phyloP scores from a whole-genome alignment of 331 rosid genomes.

The Phaseolus coccineus region DNA sequence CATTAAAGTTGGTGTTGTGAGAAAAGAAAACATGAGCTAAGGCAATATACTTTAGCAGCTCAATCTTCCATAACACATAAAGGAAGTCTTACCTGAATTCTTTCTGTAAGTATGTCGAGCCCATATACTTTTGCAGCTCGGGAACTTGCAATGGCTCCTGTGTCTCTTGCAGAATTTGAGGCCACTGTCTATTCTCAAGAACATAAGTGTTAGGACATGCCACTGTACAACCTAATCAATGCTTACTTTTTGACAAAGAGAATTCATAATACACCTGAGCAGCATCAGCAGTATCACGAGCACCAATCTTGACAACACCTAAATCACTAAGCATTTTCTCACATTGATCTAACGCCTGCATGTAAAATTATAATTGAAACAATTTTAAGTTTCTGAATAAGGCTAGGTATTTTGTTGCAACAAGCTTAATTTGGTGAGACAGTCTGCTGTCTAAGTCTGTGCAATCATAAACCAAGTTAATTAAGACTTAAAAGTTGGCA shows the following conservation, averaged over 20 bases:
- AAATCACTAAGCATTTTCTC: slow-evolving; percentile 62
- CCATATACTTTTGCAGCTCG: slow-evolving; percentile 88
- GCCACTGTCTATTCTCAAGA: slow-evolving; percentile 70
- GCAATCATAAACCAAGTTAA: slow-evolving; percentile 29
- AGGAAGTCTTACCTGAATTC: slow-evolving; percentile 67
- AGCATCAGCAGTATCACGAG: slow-evolving; percentile 80
- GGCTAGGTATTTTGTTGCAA: slow-evolving; percentile 26
- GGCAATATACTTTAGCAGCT: slow-evolving; percentile 11
- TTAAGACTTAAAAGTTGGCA: slow-evolving; percentile 18
- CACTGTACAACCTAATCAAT: slow-evolving; percentile 37
- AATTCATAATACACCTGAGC: slow-evolving; percentile 69
- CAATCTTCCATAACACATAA: slow-evolving; percentile 28
- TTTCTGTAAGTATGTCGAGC: slow-evolving; percentile 71
- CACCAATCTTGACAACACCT: slow-evolving; percentile 61
- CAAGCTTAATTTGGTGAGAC: slow-evolving; percentile 9
- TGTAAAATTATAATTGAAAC: slow-evolving; percentile 31
- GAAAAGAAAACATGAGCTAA: slow-evolving; percentile 18
- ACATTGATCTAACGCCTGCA: slow-evolving; percentile 92
- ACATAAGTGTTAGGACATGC: slow-evolving; percentile 38
- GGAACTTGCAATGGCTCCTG: slow-evolving; percentile 88
- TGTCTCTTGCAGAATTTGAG: slow-evolving; percentile 57
- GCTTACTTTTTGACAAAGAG: slow-evolving; percentile 36
- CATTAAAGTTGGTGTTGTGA: slow-evolving; percentile 16
- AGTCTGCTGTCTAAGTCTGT: slow-evolving; percentile 34
- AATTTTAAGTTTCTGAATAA: slow-evolving; percentile 31